Base-by-base conservation (phyloP, 805 yeast species). In the Pichia cabralensis region DNA sequence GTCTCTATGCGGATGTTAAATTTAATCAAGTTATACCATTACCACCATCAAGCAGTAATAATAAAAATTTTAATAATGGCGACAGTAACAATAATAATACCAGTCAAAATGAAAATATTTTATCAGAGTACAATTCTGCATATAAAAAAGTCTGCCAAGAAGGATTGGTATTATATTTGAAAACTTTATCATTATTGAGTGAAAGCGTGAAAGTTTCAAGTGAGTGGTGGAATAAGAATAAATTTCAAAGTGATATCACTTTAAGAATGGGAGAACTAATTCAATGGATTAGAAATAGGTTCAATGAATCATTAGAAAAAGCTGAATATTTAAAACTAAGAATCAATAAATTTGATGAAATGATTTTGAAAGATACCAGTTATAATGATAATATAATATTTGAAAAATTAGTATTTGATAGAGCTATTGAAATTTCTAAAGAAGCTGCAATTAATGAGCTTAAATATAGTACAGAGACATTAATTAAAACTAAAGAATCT, bases 361-460 rank as follows among this genome's bases (percentile, higher is more conserved):
- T 28, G 16, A 11, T 17, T 11, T 12, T 6, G 9, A 11, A 10
- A 5, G 22, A 16, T 11, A 34, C 23, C 8, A 15, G 28, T 1
- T n/a, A 29, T 17, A 23, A 33, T 17, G 43, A 45, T 19, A 48
- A 51, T 34, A 66, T 76, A 6, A 68, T 78, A 35, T 84, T 94
- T 3, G 96, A 89, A 55, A 82, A 82, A 51, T 65, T 88, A 44
- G 74, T 88, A 18, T 92, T 89, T 58, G 96, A 92, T 48, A 67
- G 97, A 31, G 96, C 97, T 2, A 67, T 89, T 49, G 97, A 89
- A 50, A 83, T 88, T 64, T 82, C 95, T 3, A 73, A 94, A 47
- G 76, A 75, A 32, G 95, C 97, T 1, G 97, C 97, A 0, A 79
- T 81, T 36, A 76, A 80, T 52, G 98, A 89, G 58, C 65, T 86